Evolutionary conservation across 1,139 yeast genomes (phyloP).

Genomic region (Pichia cactophila): DNA sequence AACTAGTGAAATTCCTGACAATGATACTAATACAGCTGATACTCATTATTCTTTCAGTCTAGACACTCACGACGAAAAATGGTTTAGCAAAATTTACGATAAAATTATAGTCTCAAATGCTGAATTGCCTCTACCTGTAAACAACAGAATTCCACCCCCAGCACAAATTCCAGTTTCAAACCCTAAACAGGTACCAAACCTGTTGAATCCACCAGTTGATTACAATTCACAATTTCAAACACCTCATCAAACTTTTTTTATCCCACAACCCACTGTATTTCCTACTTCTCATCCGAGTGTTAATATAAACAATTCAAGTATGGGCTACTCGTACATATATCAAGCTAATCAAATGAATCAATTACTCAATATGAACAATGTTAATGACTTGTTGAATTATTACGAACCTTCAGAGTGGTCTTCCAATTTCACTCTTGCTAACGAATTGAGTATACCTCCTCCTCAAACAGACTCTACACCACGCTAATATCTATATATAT

Average conservation of each 20-base stretch:
- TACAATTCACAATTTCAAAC: not conserved
- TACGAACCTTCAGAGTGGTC: not conserved
- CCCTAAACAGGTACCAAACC: not conserved
- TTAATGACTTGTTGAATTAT: not conserved
- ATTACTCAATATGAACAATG: not conserved
- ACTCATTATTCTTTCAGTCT: not conserved
- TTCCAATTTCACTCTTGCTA: not conserved
- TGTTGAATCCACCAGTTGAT: not conserved
- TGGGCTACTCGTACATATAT: not conserved
- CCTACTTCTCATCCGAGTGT: not conserved
- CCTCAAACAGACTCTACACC: not conserved
- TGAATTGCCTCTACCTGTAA: not conserved
- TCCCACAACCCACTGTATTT: not conserved
- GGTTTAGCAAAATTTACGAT: conserved; percentile 2
- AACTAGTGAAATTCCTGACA: not conserved
- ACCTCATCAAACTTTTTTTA: not conserved
- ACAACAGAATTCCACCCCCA: not conserved
- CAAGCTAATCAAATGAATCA: not conserved
- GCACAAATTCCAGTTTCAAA: not conserved
- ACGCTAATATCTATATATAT: not conserved
- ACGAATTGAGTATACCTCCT: not conserved
- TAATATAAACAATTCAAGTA: not conserved
- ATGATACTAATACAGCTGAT: not conserved
- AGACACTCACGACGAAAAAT: conserved; percentile 1
- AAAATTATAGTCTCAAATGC: not conserved